phyloP scores from a whole-genome alignment of 1,284 basidiomycete species.

The Tilletia walkeri region DNA sequence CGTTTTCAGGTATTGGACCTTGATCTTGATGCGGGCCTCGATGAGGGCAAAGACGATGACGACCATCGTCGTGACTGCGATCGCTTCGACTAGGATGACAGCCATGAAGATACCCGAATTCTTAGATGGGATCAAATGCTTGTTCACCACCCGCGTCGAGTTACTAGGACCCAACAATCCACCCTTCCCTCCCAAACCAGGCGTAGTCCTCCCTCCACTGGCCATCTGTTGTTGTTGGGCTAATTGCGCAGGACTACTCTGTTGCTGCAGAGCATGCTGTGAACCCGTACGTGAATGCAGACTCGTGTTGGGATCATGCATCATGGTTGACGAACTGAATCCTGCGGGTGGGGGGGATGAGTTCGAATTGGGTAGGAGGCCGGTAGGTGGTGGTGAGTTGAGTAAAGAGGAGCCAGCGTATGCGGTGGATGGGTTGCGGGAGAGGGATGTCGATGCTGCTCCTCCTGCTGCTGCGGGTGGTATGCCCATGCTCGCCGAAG shows the following conservation, averaged over 20 bases:
- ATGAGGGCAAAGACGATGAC: constrained; percentile 39
- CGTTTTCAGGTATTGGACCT: constrained; percentile 47
- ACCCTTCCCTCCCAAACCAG: neutral
- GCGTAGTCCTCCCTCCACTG: neutral
- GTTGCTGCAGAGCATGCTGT: neutral
- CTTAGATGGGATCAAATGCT: neutral
- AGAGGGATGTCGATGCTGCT: neutral
- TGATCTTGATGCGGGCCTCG: constrained; percentile 26
- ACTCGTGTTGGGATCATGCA: neutral
- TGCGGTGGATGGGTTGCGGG: neutral
- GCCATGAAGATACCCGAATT: constrained; percentile 17
- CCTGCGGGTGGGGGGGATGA: constrained; percentile 6
- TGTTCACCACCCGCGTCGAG: neutral
- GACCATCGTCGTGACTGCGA: constrained; percentile 38
- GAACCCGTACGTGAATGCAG: constrained; percentile 3
- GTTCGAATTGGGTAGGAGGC: neutral
- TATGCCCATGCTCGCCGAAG: too few species aligned
- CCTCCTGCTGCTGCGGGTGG: too few species aligned
- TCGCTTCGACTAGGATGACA: constrained; percentile 31
- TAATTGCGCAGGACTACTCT: neutral
- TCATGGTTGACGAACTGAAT: constrained; percentile 15
- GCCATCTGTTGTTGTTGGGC: too few species aligned
- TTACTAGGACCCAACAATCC: constrained; percentile 1
- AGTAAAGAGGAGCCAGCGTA: constrained; percentile 12
- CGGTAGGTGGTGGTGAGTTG: constrained; percentile 8